Evolutionary conservation across 495 filamentous ascomycete species (phyloP).

Genomic region (Tuber aestivum): DNA sequence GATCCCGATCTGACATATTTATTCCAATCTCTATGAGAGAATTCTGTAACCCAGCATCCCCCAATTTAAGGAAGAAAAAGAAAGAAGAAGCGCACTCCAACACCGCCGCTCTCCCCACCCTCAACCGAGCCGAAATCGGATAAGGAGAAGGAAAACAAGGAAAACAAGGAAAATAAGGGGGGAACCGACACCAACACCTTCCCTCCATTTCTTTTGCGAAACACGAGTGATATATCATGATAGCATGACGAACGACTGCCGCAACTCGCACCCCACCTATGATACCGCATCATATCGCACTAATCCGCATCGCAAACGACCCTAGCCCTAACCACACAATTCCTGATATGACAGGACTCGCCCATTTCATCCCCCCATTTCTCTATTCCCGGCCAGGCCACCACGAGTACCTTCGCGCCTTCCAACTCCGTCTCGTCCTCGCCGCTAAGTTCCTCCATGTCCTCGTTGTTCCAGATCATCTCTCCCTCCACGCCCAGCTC

Average conservation of each 20-base stretch:
- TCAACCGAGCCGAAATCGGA: background rate
- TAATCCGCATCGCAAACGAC: conserved; percentile 24
- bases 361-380: conserved; percentile 37
- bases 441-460: conserved; percentile 31
- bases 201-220: background rate
- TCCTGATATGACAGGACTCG: conserved; percentile 23
- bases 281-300: background rate
- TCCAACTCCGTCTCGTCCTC: conserved; percentile 25
- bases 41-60: background rate
- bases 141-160: background rate
- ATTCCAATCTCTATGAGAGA: conserved; percentile 2
- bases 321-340: conserved; percentile 31
- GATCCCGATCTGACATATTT: background rate
- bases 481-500: background rate
- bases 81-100: background rate
- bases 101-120: background rate
- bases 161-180: no score
- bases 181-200: background rate
- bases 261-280: no score
- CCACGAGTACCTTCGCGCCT: conserved; percentile 17
- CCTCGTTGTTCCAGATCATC: conserved; percentile 21
- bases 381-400: conserved; percentile 31
- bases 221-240: background rate
- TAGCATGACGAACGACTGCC: background rate
- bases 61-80: background rate